These are phyloP conservation scores for Zygoascus biomembranicola DNA, from an alignment of 805 yeast genomes.

Conservation along the genomic window DNA sequence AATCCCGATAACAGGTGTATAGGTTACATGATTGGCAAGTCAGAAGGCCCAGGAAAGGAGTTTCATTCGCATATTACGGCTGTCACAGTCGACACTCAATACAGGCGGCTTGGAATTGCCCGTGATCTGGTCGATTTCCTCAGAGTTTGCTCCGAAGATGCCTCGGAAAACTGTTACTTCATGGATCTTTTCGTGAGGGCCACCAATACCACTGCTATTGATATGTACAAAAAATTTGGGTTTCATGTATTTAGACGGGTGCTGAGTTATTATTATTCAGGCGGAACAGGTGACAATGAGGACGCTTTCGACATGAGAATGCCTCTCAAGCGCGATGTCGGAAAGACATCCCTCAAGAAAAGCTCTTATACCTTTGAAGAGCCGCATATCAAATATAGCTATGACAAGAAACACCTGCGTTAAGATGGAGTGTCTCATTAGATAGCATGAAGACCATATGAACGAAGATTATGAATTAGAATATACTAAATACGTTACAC, in stretches of 20 bases:
- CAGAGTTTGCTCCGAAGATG: constrained; percentile 64
- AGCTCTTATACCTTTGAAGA: constrained; percentile 23
- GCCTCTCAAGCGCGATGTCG: constrained; percentile 30
- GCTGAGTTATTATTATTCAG: constrained; percentile 71
- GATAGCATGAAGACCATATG: too few relatives aligned
- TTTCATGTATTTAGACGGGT: constrained; percentile 81
- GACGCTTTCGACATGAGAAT: constrained; percentile 69
- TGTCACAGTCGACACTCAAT: constrained; percentile 77
- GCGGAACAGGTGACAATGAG: constrained; percentile 46
- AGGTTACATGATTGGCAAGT: constrained; percentile 77
- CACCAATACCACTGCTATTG: constrained; percentile 70
- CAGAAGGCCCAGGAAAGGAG: constrained; percentile 75
- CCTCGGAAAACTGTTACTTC: constrained; percentile 75
- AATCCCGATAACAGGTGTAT: constrained; percentile 32
- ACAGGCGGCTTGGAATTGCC: constrained; percentile 81
- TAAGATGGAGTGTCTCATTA: not conserved
- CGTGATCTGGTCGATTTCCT: constrained; percentile 66
- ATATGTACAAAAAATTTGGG: constrained; percentile 78
- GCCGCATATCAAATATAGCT: constrained; percentile 19
- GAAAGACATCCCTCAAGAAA: constrained; percentile 20
- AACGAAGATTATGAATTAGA: too few relatives aligned
- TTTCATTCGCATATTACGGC: constrained; percentile 99
- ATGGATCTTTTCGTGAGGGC: constrained; percentile 89
- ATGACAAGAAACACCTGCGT: constrained; percentile 6
- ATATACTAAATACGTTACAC: too few relatives aligned